Conservation (phyloP, 73 alveolate genomes). For the Paramecium octaurelia region DNA sequence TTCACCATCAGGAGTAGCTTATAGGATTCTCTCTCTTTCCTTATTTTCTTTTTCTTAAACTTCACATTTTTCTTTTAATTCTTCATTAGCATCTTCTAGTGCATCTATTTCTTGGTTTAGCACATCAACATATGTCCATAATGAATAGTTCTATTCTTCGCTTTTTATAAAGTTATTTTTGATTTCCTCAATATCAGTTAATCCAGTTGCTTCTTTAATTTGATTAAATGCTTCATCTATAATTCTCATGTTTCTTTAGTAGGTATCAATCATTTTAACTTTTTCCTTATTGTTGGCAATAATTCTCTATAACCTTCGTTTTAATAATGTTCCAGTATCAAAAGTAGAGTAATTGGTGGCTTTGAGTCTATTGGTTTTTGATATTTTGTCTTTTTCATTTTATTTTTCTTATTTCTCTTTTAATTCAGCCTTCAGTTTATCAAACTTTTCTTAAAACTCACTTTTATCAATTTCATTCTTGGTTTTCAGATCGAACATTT, state of each 20-base stretch:
- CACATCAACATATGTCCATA: conserved; percentile 62
- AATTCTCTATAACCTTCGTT: conserved; percentile 58
- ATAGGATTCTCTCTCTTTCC: conserved; percentile 49
- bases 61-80: conserved; percentile 13
- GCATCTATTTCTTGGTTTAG: conserved; percentile 50
- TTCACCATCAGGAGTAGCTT: conserved; percentile 60
- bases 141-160: conserved; percentile 59
- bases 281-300: conserved; percentile 58
- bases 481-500: neutral
- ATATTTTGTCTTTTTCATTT: conserved; percentile 28
- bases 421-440: conserved; percentile 36
- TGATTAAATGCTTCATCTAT: conserved; percentile 60
- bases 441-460: conserved; percentile 28
- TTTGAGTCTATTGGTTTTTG: conserved; percentile 7
- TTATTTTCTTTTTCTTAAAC: conserved; percentile 48
- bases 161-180: conserved; percentile 50
- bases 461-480: conserved; percentile 53
- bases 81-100: conserved; percentile 50
- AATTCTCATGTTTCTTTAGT: conserved; percentile 60
- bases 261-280: conserved; percentile 54
- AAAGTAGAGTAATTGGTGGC: conserved; percentile 18
- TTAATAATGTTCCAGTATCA: conserved; percentile 51
- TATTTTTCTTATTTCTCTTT: conserved; percentile 18
- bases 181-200: conserved; percentile 58
- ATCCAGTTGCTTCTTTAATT: conserved; percentile 63